A percentile compares a stretch with the other conserved stretches of the same genome.
Evolutionary conservation across 805 yeast genomes (phyloP).

Genomic region (Kodamaea kakaduensis): DNA sequence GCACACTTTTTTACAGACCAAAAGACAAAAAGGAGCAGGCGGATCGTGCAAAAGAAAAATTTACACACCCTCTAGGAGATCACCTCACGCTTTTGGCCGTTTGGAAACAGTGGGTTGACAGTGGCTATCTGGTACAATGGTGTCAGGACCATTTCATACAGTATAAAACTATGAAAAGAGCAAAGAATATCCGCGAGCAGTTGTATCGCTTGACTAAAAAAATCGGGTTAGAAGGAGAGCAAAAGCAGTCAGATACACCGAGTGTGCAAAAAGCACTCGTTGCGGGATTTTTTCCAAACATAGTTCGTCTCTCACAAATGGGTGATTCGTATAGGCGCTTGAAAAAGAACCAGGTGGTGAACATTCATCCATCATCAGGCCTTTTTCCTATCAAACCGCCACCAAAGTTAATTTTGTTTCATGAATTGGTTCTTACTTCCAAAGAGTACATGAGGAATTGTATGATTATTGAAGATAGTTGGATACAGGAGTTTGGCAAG

Average conservation of each 20-base stretch:
- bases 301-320: slow-evolving; percentile 52
- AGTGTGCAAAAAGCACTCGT: slow-evolving; percentile 53
- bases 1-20: slow-evolving; percentile 67
- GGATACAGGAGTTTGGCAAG: slow-evolving; percentile 75
- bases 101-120: slow-evolving; percentile 71
- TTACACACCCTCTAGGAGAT: slow-evolving; percentile 63
- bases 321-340: slow-evolving; percentile 70
- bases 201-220: slow-evolving; percentile 56
- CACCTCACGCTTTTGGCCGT: slow-evolving; percentile 72
- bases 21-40: slow-evolving; percentile 64
- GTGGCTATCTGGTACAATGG: slow-evolving; percentile 71
- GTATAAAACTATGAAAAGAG: slow-evolving; percentile 65
- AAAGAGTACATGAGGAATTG: slow-evolving; percentile 87
- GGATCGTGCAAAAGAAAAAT: slow-evolving; percentile 56
- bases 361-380: slow-evolving; percentile 82
- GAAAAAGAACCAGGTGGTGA: slow-evolving; percentile 67
- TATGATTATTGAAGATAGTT: slow-evolving; percentile 63
- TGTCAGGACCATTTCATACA: slow-evolving; percentile 82
- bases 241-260: slow-evolving; percentile 5
- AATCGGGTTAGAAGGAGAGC: slow-evolving; percentile 37
- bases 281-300: slow-evolving; percentile 66
- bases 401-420: slow-evolving; percentile 69
- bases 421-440: slow-evolving; percentile 78
- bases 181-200: slow-evolving; percentile 68
- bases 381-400: slow-evolving; percentile 65